These are phyloP conservation scores for Casuarina glauca DNA, from an alignment of 306 rosid genomes.

Conservation along the genomic window DNA sequence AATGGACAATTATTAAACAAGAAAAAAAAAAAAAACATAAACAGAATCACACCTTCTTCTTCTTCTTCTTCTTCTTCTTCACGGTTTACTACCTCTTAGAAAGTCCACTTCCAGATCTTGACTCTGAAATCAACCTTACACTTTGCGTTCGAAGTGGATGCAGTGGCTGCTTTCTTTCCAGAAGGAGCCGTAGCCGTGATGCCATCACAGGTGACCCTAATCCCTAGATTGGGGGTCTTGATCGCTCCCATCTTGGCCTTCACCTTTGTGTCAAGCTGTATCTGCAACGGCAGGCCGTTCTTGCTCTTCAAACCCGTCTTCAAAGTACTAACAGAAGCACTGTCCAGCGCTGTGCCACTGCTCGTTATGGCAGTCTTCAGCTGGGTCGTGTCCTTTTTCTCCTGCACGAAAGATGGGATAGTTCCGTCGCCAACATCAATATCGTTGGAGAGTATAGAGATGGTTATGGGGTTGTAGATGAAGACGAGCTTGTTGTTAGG, in stretches of 20 bases:
- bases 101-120: constrained; percentile 99
- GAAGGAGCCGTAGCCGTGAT: constrained; percentile 54
- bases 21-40: constrained; percentile 17
- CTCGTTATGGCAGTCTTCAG: constrained; percentile 46
- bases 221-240: constrained; percentile 63
- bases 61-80: not conserved
- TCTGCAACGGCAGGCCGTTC: constrained; percentile 57
- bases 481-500: constrained; percentile 56
- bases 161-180: constrained; percentile 69
- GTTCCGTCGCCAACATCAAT: constrained; percentile 41
- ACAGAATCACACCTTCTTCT: constrained; percentile 24
- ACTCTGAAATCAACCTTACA: constrained; percentile 67
- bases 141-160: constrained; percentile 55
- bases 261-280: constrained; percentile 70
- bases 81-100: constrained; percentile 29
- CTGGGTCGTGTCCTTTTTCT: constrained; percentile 65
- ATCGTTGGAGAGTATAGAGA: constrained; percentile 36
- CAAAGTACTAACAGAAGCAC: constrained; percentile 29
- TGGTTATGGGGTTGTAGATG: constrained; percentile 33
- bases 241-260: constrained; percentile 57
- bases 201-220: constrained; percentile 75
- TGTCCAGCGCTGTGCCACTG: constrained; percentile 32
- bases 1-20: not conserved
- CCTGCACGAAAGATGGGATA: constrained; percentile 55
- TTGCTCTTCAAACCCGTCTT: constrained; percentile 59